Conservation (phyloP, 768 basidiomycete species). For the Termitomyces sp. region DNA sequence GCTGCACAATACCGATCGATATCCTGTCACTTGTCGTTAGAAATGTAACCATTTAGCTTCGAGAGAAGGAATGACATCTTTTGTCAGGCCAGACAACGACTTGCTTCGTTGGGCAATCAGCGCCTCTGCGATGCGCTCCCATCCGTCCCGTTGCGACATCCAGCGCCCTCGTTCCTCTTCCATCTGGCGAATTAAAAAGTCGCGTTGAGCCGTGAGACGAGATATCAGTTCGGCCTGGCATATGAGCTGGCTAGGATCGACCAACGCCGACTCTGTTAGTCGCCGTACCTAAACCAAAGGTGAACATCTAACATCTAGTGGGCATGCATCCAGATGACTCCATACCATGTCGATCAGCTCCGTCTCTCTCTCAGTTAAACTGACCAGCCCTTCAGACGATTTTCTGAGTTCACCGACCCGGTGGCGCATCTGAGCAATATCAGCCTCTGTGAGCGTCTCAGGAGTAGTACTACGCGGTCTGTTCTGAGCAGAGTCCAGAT, state of each 20-base stretch:
- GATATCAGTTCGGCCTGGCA: slow-evolving; percentile 61
- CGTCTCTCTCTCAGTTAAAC: slow-evolving; percentile 31
- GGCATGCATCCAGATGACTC: background rate
- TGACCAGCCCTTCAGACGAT: slow-evolving; percentile 11
- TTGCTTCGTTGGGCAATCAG: slow-evolving; percentile 46
- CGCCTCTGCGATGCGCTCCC: slow-evolving; percentile 65
- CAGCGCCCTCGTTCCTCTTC: slow-evolving; percentile 57
- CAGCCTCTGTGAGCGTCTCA: slow-evolving; percentile 35
- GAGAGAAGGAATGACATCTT: slow-evolving; percentile 8
- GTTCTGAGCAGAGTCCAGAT: slow-evolving; percentile 3
- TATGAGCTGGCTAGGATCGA: slow-evolving; percentile 40
- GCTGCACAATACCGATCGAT: slow-evolving; percentile 42
- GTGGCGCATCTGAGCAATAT: slow-evolving; percentile 43
- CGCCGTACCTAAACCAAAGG: slow-evolving; percentile 34
- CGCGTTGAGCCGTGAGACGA: slow-evolving; percentile 48
- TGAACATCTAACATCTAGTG: background rate
- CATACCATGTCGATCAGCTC: slow-evolving; percentile 57
- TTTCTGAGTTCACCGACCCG: slow-evolving; percentile 40
- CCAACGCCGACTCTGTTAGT: slow-evolving; percentile 32
- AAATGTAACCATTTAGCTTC: background rate
- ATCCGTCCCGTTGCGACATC: slow-evolving; percentile 57
- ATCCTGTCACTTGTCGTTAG: slow-evolving; percentile 35
- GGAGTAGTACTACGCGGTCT: slow-evolving; percentile 16
- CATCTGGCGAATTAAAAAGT: slow-evolving; percentile 44
- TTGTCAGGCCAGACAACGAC: slow-evolving; percentile 17